Base-by-base conservation (phyloP, 2,329 filamentous ascomycete genomes). In the Cladosporium sp. region DNA sequence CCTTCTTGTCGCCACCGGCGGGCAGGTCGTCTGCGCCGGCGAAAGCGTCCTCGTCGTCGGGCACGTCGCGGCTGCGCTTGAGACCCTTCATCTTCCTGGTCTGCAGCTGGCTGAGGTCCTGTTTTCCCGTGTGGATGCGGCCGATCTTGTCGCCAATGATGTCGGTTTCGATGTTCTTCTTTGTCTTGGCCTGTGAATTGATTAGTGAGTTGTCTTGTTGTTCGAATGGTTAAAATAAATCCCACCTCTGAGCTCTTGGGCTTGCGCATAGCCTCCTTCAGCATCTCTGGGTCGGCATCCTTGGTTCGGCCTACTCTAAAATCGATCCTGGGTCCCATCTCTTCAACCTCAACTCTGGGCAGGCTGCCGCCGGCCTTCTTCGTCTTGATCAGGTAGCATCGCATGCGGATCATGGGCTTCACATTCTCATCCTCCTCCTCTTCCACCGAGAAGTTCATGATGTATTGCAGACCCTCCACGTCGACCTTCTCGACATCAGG, bases 1-100 rank as follows among this genome's bases (percentile, higher is more conserved):
- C 52, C 58, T 63, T 64, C 63, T 70, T 70, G 9, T 64, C 64
- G 40, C 56, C 43, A 8, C 63, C 60, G 19, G 63, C 25, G 50
- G 55, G 51, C 43, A 61, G 54, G 6, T 60, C 57, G 17, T 62
- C 60, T 36, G 61, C 62, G 30, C 69, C 70, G 19, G 63, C 65
- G 25, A 70, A 67, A n/a, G 61, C 66, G 8, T 66, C 67, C 54
- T 82, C 84, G 42, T 81, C 82, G 52, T 77, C 79, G 54, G 82
- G 80, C 22, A 84, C 76, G 63, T 86, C 86, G 57, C 90, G 84
- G 64, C 83, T 86, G 65, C 94, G 83, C 84, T 97, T 99, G 66
- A 99, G 76, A 66, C 92, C 94, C 86, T 99, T 99, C 92, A 99
- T 97, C 85, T 99, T 99, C 72, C 94, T 87, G 55, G 92, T 95